These are phyloP conservation scores for Kwoniella europaea DNA, from an alignment of 768 basidiomycete genomes.

Conservation along the genomic window DNA sequence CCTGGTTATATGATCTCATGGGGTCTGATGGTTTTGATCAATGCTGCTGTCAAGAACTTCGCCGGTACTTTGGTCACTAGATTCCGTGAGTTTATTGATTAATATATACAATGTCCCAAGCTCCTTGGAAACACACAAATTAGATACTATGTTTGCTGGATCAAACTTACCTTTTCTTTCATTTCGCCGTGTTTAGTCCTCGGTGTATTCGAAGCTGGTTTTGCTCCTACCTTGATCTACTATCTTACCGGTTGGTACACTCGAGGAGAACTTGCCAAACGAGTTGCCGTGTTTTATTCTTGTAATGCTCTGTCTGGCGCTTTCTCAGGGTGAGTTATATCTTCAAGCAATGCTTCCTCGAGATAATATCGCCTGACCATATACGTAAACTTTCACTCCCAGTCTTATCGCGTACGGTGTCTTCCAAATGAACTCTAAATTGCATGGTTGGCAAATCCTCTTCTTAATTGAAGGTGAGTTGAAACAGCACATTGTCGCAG, in stretches of 20 bases:
- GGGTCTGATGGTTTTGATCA: conserved; percentile 38
- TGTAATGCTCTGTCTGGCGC: conserved; percentile 36
- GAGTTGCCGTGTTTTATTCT: conserved; percentile 65
- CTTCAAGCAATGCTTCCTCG: no score
- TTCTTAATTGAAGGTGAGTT: conserved; percentile 64
- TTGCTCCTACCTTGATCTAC: conserved; percentile 57
- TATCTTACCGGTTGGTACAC: conserved; percentile 65
- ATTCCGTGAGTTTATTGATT: no score
- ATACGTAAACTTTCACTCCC: no score
- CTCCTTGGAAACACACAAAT: no score
- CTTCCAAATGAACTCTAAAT: conserved; percentile 60
- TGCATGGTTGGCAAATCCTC: conserved; percentile 64
- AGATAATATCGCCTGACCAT: no score
- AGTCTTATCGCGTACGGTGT: conserved; percentile 56
- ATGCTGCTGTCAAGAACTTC: conserved; percentile 34
- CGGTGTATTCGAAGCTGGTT: conserved; percentile 38
- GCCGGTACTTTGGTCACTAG: conserved; percentile 28
- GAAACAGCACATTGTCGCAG: no score
- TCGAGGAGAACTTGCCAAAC: conserved; percentile 61
- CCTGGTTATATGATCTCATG: conserved; percentile 39
- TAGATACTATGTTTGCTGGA: no score
- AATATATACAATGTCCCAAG: no score
- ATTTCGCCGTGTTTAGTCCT: no score
- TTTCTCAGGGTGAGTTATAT: conserved; percentile 37
- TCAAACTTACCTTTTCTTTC: no score